Conservation (phyloP, 768 basidiomycete genomes). For the Boletus pseudopeckii region DNA sequence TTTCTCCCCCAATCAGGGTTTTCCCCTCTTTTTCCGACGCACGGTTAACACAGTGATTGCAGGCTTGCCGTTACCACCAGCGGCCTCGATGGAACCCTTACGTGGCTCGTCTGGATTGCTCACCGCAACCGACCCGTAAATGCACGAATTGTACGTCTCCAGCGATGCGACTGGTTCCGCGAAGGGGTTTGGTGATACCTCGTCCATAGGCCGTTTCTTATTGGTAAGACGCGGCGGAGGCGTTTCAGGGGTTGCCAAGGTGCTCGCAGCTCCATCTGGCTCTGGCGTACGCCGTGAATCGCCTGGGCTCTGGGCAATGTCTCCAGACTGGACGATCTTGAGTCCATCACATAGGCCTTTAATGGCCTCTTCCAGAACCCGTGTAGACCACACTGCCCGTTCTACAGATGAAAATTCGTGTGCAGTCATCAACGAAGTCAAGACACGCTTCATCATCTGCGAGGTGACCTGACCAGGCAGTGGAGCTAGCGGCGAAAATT, state of each 20-base stretch:
- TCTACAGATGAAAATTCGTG: constrained; percentile 75
- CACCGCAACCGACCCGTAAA: constrained; percentile 57
- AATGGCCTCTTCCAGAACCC: constrained; percentile 65
- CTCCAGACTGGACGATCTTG: constrained; percentile 20
- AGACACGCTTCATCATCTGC: constrained; percentile 66
- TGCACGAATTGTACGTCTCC: constrained; percentile 57
- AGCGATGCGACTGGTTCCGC: constrained; percentile 60
- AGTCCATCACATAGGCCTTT: constrained; percentile 71
- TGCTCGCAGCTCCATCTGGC: constrained; percentile 22
- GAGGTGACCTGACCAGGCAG: constrained; percentile 60
- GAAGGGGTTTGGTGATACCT: constrained; percentile 64
- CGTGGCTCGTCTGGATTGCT: constrained; percentile 41
- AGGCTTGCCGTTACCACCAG: constrained; percentile 8
- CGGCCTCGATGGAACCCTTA: constrained; percentile 12
- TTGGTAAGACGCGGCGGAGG: constrained; percentile 39
- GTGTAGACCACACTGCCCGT: constrained; percentile 64
- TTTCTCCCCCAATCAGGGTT: constrained; percentile 13
- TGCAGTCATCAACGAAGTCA: constrained; percentile 64
- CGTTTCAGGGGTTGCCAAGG: constrained; percentile 48
- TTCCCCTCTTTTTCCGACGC: constrained; percentile 50
- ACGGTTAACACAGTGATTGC: constrained; percentile 58
- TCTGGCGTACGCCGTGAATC: constrained; percentile 42
- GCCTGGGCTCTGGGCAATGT: constrained; percentile 14
- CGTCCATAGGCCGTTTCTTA: constrained; percentile 30
- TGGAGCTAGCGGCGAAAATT: constrained; percentile 45